These are phyloP conservation scores for Blastosporella zonata DNA, from an alignment of 1,284 basidiomycete species.

Conservation along the genomic window DNA sequence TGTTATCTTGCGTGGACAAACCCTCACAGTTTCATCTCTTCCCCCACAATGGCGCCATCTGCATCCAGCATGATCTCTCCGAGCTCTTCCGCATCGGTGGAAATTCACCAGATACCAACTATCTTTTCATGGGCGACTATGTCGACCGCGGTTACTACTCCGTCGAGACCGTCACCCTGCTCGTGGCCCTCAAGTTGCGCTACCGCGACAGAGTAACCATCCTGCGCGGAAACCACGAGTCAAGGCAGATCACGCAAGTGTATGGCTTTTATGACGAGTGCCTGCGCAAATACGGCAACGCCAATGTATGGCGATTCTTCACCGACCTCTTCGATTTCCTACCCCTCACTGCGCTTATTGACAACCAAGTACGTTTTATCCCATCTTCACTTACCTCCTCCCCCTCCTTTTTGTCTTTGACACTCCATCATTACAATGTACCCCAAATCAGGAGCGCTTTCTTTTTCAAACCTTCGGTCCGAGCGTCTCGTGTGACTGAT, in stretches of 20 bases:
- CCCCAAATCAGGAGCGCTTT: slow-evolving; percentile 12
- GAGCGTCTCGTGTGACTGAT: slow-evolving; percentile 20
- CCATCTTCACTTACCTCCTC: slow-evolving; percentile 1
- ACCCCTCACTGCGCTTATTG: slow-evolving; percentile 95
- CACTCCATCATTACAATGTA: slow-evolving; percentile 1
- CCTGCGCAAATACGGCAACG: slow-evolving; percentile 98
- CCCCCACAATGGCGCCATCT: slow-evolving; percentile 16
- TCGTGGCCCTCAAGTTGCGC: slow-evolving; percentile 96
- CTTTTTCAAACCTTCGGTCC: slow-evolving; percentile 12
- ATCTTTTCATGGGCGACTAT: slow-evolving; percentile 99
- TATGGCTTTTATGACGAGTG: slow-evolving; percentile 99
- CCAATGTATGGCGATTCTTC: slow-evolving; percentile 99
- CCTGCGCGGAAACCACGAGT: slow-evolving; percentile 98
- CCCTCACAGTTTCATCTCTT: slow-evolving; percentile 22
- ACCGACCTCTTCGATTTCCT: slow-evolving; percentile 99
- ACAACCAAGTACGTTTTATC: slow-evolving; percentile 83
- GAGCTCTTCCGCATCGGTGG: slow-evolving; percentile 99
- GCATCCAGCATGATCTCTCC: slow-evolving; percentile 89
- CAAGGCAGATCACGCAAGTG: slow-evolving; percentile 98
- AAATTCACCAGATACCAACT: slow-evolving; percentile 99
- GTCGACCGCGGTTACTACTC: slow-evolving; percentile 99
- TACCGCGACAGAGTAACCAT: slow-evolving; percentile 99
- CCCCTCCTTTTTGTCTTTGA: not conserved
- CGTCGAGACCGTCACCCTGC: slow-evolving; percentile 98
- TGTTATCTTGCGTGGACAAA: slow-evolving; percentile 21